A percentile compares a stretch with the other conserved stretches of the same genome.
phyloP scores from a whole-genome alignment of 345 rosid species.

The Salix udensis region DNA sequence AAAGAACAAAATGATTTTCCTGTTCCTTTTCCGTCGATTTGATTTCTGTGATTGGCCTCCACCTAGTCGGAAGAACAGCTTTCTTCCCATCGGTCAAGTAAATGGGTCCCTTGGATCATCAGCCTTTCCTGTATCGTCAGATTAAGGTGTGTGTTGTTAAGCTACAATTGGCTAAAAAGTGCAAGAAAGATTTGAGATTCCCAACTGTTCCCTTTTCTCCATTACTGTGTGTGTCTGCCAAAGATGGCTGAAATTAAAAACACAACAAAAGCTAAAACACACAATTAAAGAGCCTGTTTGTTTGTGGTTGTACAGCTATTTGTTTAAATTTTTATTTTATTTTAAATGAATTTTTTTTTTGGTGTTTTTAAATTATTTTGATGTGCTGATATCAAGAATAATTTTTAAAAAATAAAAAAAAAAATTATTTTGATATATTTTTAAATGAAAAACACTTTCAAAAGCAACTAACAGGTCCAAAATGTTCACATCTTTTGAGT shows the following conservation, averaged over 20 bases:
- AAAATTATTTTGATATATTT: too few species aligned
- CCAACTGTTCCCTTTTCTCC: neutral
- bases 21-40: neutral
- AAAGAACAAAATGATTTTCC: neutral
- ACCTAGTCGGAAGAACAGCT: neutral
- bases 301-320: accelerated
- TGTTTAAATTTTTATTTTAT: too few species aligned
- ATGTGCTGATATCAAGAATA: too few species aligned
- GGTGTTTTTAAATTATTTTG: too few species aligned
- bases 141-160: neutral
- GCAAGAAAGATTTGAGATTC: neutral
- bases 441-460: too few species aligned
- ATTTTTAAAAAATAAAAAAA: too few species aligned
- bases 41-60: neutral
- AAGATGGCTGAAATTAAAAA: neutral
- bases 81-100: neutral
- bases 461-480: too few species aligned
- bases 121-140: neutral
- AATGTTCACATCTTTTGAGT: accelerated
- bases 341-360: too few species aligned
- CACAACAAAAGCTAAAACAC: too few species aligned
- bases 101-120: conserved; percentile 1
- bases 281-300: too few species aligned
- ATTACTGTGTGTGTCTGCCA: neutral
- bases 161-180: neutral